Percentiles rank a stretch among this genome's conserved stretches.
These are phyloP conservation scores for Gillenia trifoliata DNA, from an alignment of 306 rosid species.

Conservation along the genomic window DNA sequence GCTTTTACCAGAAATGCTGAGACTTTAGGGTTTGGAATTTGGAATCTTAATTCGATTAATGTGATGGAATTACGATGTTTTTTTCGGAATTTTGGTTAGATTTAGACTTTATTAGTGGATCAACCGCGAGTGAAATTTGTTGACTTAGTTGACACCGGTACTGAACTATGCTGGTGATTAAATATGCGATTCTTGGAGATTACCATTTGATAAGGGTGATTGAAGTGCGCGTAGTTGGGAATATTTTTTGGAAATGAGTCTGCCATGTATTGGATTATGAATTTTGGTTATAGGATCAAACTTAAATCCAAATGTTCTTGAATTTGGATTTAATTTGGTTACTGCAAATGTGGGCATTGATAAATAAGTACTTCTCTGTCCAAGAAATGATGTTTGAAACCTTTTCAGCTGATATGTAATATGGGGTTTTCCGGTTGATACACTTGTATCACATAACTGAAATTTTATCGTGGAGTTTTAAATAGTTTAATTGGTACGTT, in stretches of 20 bases:
- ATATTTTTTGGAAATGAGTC: neutral
- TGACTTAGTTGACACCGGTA: slow-evolving; percentile 12
- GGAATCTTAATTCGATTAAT: neutral
- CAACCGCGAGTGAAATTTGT: neutral
- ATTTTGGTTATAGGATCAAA: neutral
- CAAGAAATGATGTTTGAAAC: neutral
- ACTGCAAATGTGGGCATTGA: neutral
- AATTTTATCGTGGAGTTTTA: neutral
- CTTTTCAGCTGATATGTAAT: neutral
- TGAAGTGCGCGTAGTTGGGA: slow-evolving; percentile 6
- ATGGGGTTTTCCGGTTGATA: neutral
- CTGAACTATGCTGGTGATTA: neutral
- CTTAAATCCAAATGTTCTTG: neutral
- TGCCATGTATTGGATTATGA: neutral
- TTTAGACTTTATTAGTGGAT: slow-evolving; percentile 1
- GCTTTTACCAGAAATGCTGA: slow-evolving; percentile 10
- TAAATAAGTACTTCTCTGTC: neutral
- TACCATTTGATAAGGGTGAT: neutral
- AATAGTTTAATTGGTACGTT: neutral
- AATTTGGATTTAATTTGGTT: neutral
- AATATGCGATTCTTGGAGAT: neutral
- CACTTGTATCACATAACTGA: neutral
- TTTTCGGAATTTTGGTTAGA: slow-evolving; percentile 1
- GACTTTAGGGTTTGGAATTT: slow-evolving; percentile 7
- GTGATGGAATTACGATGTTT: slow-evolving; percentile 9